Percentiles rank a stretch among this genome's conserved stretches.
phyloP scores from a whole-genome alignment of 129 eudicot genomes.

The Flaveria bidentis region DNA sequence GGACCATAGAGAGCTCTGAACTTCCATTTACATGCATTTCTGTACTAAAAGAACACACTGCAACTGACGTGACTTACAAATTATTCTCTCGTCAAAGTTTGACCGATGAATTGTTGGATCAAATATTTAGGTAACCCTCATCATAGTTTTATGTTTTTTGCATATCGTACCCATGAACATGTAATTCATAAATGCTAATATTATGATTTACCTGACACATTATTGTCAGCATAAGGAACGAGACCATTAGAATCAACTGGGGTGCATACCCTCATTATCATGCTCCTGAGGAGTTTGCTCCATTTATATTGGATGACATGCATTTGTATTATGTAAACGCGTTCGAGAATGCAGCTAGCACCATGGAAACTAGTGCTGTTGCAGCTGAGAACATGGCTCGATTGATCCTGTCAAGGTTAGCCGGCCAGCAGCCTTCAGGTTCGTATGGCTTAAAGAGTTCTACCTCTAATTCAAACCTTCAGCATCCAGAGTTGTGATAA shows the following conservation, averaged over 20 bases:
- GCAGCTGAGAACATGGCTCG: constrained; percentile 95
- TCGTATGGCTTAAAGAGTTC: constrained; percentile 29
- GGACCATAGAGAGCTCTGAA: constrained; percentile 66
- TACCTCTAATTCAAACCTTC: constrained; percentile 28
- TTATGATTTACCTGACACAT: not conserved
- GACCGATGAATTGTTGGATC: constrained; percentile 66
- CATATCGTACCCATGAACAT: not conserved
- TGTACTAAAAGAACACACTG: constrained; percentile 62
- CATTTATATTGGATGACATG: constrained; percentile 64
- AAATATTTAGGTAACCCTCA: constrained; percentile 66
- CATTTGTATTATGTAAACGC: constrained; percentile 87
- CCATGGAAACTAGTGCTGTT: constrained; percentile 97
- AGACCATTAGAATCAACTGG: constrained; percentile 83
- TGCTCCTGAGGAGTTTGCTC: constrained; percentile 89
- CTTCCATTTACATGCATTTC: constrained; percentile 84
- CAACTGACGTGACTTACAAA: constrained; percentile 78
- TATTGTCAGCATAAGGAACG: constrained; percentile 54
- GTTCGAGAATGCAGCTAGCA: constrained; percentile 96
- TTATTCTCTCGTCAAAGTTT: constrained; percentile 80
- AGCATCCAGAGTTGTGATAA: constrained; percentile 41
- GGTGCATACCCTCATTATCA: constrained; percentile 95
- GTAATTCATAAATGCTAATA: constrained; percentile 5
- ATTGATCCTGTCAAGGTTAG: constrained; percentile 59
- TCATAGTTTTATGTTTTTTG: not conserved
- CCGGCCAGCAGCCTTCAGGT: constrained; percentile 22